These are phyloP conservation scores for Globisporangium acanthophoron DNA, from an alignment of 352 stramenopile genomes.

Conservation along the genomic window DNA sequence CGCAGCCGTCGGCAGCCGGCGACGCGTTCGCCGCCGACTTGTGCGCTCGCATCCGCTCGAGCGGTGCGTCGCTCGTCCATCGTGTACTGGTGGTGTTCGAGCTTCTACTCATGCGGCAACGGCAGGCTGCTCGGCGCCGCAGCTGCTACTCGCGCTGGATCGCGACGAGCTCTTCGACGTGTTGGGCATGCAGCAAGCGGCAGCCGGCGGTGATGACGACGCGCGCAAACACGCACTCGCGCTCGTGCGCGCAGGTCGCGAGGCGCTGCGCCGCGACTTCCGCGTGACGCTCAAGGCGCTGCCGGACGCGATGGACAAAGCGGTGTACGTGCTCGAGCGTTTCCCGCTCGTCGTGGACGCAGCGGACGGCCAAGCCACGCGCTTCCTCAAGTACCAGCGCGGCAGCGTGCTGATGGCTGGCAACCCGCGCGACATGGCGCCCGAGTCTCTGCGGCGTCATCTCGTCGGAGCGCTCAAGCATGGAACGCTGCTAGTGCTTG, in stretches of 20 bases:
- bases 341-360: conserved; percentile 86
- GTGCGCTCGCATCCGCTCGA: conserved; percentile 8
- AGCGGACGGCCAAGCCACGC: conserved; percentile 54
- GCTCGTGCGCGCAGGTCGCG: conserved; percentile 19
- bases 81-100: not conserved
- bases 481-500: conserved; percentile 68
- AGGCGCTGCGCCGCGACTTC: conserved; percentile 22
- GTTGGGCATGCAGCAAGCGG: conserved; percentile 2
- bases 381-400: conserved; percentile 90
- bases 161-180: conserved; percentile 17
- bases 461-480: conserved; percentile 71
- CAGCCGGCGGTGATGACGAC: conserved; percentile 2
- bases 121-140: conserved; percentile 13
- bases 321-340: conserved; percentile 82
- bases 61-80: conserved; percentile 5
- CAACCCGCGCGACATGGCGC: conserved; percentile 65
- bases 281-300: conserved; percentile 73
- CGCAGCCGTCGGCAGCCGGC: conserved; percentile 6
- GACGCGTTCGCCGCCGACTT: conserved; percentile 8
- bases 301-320: conserved; percentile 79
- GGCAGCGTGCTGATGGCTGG: conserved; percentile 74
- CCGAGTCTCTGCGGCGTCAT: conserved; percentile 56
- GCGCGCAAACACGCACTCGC: conserved; percentile 10
- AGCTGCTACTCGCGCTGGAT: conserved; percentile 28
- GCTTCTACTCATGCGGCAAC: not conserved